phyloP scores from a whole-genome alignment of 202 grass and related monocot species.

The Eragrostis tef region DNA sequence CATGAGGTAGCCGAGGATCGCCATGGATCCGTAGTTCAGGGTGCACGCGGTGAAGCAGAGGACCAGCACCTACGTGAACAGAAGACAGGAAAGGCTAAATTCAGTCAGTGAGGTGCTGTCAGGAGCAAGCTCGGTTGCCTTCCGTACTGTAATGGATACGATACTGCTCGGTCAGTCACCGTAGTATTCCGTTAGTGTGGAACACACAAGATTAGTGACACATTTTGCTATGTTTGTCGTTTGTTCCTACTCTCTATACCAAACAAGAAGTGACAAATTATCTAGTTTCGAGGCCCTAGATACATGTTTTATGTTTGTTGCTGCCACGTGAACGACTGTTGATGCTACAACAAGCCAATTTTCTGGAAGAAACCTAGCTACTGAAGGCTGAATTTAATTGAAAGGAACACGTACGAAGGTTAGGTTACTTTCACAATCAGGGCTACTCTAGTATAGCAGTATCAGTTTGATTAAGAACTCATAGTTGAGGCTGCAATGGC shows the following conservation, averaged over 20 bases:
- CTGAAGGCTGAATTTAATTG: neutral
- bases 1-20: conserved; percentile 80
- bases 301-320: neutral
- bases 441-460: neutral
- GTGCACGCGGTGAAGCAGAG: conserved; percentile 65
- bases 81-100: neutral
- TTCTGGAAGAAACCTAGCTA: neutral
- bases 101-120: neutral
- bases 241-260: too few species aligned
- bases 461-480: too few species aligned
- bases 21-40: conserved; percentile 73
- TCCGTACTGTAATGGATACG: neutral
- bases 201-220: neutral
- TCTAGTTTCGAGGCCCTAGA: neutral
- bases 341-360: neutral
- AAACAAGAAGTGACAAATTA: neutral
- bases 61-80: conserved; percentile 49
- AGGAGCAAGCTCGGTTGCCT: too few species aligned
- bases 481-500: neutral
- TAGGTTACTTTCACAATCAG: neutral
- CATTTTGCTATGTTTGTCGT: neutral
- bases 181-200: neutral
- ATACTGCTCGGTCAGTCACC: conserved; percentile 24
- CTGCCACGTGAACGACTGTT: neutral
- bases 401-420: neutral